phyloP scores from a whole-genome alignment of 257 asterid species.

The Petunia axillaris region DNA sequence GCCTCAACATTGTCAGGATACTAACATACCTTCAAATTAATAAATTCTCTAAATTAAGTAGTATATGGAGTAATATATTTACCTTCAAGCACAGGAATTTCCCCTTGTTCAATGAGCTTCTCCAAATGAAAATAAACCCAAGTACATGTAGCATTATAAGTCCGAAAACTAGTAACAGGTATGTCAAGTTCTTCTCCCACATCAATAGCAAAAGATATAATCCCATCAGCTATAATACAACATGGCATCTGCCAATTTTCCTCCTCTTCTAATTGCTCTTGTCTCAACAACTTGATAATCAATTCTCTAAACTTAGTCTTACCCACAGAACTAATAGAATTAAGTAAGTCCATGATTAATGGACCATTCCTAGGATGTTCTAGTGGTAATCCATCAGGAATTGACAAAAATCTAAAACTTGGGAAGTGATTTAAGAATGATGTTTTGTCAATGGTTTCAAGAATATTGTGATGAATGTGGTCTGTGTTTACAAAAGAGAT shows the following conservation, averaged over 20 bases:
- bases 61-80: not conserved
- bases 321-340: slow-evolving; percentile 26
- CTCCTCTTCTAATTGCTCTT: not conserved
- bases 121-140: slow-evolving; percentile 45
- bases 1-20: too few species aligned
- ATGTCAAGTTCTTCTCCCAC: slow-evolving; percentile 44
- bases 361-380: slow-evolving; percentile 44
- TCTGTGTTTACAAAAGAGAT: slow-evolving; percentile 46
- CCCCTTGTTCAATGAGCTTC: slow-evolving; percentile 39
- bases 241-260: slow-evolving; percentile 28
- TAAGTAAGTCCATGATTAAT: slow-evolving; percentile 27
- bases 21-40: too few species aligned
- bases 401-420: slow-evolving; percentile 34
- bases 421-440: slow-evolving; percentile 36
- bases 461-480: slow-evolving; percentile 29
- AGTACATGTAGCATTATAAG: slow-evolving; percentile 47
- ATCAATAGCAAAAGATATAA: slow-evolving; percentile 53
- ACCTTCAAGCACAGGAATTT: slow-evolving; percentile 46
- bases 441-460: slow-evolving; percentile 18
- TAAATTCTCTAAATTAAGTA: too few species aligned
- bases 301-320: slow-evolving; percentile 29
- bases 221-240: slow-evolving; percentile 44
- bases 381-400: slow-evolving; percentile 50
- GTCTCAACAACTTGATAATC: slow-evolving; percentile 34
- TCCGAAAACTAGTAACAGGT: slow-evolving; percentile 48